Percentiles rank a stretch among this genome's conserved stretches.
These are phyloP conservation scores for Eimeria maxima DNA, from an alignment of 169 alveolate genomes.

Conservation along the genomic window DNA sequence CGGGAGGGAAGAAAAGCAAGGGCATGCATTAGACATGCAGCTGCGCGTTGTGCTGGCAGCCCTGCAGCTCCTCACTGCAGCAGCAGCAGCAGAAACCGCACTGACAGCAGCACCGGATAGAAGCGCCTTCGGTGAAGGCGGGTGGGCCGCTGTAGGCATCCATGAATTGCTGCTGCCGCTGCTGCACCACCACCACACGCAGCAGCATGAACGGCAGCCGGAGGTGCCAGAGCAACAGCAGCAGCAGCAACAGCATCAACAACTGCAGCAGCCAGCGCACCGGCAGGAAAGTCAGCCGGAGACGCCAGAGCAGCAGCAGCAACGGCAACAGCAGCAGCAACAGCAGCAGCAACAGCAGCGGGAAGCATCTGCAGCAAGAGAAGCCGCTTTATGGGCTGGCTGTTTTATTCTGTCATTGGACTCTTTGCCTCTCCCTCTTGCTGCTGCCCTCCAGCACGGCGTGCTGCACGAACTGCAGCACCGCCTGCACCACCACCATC, in stretches of 20 bases:
- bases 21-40: background rate
- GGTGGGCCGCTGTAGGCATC: background rate
- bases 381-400: background rate
- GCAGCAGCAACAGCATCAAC: background rate
- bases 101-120: background rate
- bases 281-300: background rate
- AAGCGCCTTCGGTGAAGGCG: background rate
- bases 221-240: background rate
- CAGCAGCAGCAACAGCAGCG: conserved; percentile 22
- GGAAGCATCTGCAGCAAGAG: background rate
- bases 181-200: background rate
- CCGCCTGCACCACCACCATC: background rate
- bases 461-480: conserved; percentile 34
- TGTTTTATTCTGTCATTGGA: background rate
- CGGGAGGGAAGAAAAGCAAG: background rate
- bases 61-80: conserved; percentile 24
- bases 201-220: background rate
- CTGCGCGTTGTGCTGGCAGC: conserved; percentile 5
- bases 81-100: conserved; percentile 13
- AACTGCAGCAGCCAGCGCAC: no score
- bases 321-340: no score
- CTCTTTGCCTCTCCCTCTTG: background rate
- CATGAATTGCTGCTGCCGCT: conserved; percentile 33
- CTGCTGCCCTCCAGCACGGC: background rate
- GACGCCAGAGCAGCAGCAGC: background rate